These are phyloP conservation scores for Pseudozyma sp. DNA, from an alignment of 1,284 basidiomycete species.

Conservation along the genomic window DNA sequence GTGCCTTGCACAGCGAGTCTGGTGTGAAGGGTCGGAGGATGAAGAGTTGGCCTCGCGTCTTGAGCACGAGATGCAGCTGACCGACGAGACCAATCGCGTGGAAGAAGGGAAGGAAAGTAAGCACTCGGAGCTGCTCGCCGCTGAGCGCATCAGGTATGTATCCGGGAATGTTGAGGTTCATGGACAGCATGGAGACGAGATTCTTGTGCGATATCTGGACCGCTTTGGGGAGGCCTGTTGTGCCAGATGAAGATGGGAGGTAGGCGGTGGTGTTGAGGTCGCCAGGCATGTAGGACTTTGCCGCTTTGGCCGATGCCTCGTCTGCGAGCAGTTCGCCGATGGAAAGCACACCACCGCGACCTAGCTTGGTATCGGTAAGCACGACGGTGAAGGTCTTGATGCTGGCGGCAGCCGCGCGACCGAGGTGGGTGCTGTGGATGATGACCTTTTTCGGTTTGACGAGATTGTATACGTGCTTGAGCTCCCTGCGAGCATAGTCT, in stretches of 20 bases:
- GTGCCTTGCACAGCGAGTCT: conserved; percentile 28
- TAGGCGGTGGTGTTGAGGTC: conserved; percentile 29
- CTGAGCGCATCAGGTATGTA: conserved; percentile 13
- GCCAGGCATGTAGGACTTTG: conserved; percentile 13
- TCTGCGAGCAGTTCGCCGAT: conserved; percentile 23
- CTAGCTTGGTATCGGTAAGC: conserved; percentile 21
- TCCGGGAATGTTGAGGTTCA: conserved; percentile 24
- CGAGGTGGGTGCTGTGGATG: conserved; percentile 25
- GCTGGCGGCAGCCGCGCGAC: conserved; percentile 23
- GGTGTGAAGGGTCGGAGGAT: conserved; percentile 39
- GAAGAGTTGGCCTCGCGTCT: conserved; percentile 19
- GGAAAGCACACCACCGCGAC: conserved; percentile 28
- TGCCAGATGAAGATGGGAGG: conserved; percentile 43
- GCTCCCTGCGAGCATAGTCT: conserved; percentile 36
- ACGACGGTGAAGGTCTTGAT: conserved; percentile 26
- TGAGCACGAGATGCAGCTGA: conserved; percentile 25
- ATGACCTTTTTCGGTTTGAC: conserved; percentile 46
- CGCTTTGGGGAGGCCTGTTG: conserved; percentile 49
- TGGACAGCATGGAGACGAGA: conserved; percentile 41
- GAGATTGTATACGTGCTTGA: conserved; percentile 37
- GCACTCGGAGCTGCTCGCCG: conserved; percentile 13
- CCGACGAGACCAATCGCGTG: conserved; percentile 43
- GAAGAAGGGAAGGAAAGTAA: conserved; percentile 53
- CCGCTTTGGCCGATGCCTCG: conserved; percentile 2
- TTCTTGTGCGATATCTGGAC: conserved; percentile 52